Base-by-base conservation (phyloP, 164 flowering plant species). In the Santalum album region DNA sequence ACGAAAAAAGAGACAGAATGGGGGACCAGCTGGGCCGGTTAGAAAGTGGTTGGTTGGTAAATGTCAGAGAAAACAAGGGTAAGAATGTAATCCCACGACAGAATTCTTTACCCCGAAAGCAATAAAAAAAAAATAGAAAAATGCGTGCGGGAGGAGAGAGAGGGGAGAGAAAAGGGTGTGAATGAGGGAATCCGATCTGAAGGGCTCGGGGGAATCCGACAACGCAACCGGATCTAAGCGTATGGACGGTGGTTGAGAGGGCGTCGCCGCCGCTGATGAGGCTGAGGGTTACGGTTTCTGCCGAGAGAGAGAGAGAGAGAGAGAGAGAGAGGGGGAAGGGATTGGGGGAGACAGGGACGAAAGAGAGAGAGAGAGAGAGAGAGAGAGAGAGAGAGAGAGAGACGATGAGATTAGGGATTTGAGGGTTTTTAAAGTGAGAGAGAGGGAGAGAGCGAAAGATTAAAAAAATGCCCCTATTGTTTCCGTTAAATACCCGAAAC, bases 21-120 rank as follows among this genome's bases (percentile, higher is more conserved):
- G 34, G 34, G 34, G 34, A 42, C 49, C 23, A 49, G 42, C 43
- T 4, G 26, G 25, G 17, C 12, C 40, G 39, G 40, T 35, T 46
- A 24, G 32, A 32, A 7, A n/a, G n/a, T n/a, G n/a, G n/a, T n/a
- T 34, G 48, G 54, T 17, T 15, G n/a, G 60, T 26, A 46, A 46
- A 56, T 29, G 12, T 11, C 9, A 29, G 42, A 1, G 34, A 1
- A 44, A 58, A 17, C 10, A 25, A 26, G 69, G 67, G 23, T 53
- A 67, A 12, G 45, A 63, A 18, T 2, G 69, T 64, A 55, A 63
- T 57, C 11, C 6, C 11, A n/a, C 14, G 16, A 11, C 42, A 14
- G 0, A 38, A 38, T 38, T 38, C 14, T 38, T 15, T 36, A 36
- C 6, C 6, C 9, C 42, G 14, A 38, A 38, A 38, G 17, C 14